Conservation (phyloP, 306 rosid species). For the Quercus berberidifolia region DNA sequence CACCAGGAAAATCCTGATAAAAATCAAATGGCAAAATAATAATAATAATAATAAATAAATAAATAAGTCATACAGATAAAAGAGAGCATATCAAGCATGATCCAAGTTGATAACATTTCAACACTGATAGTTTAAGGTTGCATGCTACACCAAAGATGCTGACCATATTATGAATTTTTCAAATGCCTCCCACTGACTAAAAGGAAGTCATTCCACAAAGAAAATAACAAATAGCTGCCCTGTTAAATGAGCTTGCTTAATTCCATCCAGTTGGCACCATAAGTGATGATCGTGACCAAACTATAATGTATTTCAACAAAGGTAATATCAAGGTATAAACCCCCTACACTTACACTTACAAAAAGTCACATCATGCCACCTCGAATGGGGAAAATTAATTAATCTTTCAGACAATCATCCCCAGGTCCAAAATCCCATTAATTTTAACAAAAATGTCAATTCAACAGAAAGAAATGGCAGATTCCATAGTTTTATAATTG, state of each 20-base stretch:
- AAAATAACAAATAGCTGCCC: not conserved
- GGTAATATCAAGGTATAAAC: not conserved
- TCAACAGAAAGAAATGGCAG: slow-evolving; percentile 6
- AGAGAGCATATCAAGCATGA: not conserved
- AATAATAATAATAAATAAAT: not conserved
- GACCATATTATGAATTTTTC: not conserved
- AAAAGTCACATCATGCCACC: not conserved
- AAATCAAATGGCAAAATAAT: not conserved
- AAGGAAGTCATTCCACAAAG: not conserved
- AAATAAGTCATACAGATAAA: not conserved
- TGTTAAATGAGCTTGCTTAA: not conserved
- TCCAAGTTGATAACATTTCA: not conserved
- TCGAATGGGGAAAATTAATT: not conserved
- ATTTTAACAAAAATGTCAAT: not conserved
- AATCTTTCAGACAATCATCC: slow-evolving; percentile 5
- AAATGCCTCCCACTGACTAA: not conserved
- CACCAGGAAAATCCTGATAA: slow-evolving; percentile 17
- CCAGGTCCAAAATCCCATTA: not conserved
- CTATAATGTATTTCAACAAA: not conserved
- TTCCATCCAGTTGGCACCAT: not conserved
- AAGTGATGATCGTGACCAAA: not conserved
- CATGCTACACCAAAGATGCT: not conserved
- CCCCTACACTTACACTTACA: not conserved
- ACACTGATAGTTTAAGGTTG: not conserved
- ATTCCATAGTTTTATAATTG: not conserved